Evolutionary conservation across 2,329 filamentous ascomycete species (phyloP).

Genomic region (Thelonectria blattea): DNA sequence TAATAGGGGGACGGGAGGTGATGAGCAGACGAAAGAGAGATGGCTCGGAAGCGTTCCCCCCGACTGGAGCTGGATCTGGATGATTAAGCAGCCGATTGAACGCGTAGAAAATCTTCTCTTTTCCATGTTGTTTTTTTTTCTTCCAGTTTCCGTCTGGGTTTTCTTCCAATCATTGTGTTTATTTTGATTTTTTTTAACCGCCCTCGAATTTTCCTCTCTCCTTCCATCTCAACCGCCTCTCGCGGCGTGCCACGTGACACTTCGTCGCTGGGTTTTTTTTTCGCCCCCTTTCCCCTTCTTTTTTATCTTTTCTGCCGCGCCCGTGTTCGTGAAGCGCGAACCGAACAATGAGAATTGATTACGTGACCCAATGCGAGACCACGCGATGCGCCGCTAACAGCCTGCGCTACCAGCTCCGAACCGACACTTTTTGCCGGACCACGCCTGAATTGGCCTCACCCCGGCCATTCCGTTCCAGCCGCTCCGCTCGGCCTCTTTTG

Average conservation of each 20-base stretch:
- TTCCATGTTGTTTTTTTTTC: not conserved
- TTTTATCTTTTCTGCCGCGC: not conserved
- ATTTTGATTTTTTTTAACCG: constrained; percentile 9
- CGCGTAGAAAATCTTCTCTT: constrained; percentile 7
- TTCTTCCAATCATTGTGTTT: not conserved
- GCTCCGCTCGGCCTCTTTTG: not conserved
- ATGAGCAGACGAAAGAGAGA: not conserved
- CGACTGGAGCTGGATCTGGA: not conserved
- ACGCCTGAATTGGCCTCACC: not conserved
- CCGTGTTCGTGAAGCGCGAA: not conserved
- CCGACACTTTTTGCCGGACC: not conserved
- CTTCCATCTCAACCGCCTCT: constrained; percentile 1
- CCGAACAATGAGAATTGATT: constrained; percentile 1
- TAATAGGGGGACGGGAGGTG: not conserved
- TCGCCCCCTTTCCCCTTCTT: not conserved
- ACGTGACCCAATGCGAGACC: constrained; percentile 8
- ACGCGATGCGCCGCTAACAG: not conserved
- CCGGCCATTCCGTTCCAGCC: constrained; percentile 22
- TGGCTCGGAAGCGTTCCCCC: not conserved
- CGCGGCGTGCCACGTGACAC: constrained; percentile 14
- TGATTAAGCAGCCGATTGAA: constrained; percentile 4
- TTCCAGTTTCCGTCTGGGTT: not conserved
- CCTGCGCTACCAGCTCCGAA: not conserved
- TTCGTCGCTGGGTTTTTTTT: not conserved
- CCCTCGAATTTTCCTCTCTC: not conserved